Conservation (phyloP, 78 protist genomes). For the Dictyostelium intermedium region DNA sequence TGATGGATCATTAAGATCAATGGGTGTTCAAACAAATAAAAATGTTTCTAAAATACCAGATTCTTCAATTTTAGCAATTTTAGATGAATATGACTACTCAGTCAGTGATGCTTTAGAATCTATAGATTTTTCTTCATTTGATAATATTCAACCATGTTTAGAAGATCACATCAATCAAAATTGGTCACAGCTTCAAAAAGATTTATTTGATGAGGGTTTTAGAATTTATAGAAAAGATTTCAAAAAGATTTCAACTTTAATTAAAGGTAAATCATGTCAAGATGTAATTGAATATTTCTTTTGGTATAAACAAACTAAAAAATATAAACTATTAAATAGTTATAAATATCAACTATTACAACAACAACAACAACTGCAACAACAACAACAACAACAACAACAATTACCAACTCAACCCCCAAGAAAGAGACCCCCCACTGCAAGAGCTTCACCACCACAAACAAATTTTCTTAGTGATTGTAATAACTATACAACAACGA, state of each 20-base stretch:
- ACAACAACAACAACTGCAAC: neutral
- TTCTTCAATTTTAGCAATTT: neutral
- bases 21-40: neutral
- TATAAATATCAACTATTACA: neutral
- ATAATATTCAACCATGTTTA: slow-evolving; percentile 16
- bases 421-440: neutral
- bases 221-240: neutral
- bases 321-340: neutral
- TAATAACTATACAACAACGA: neutral
- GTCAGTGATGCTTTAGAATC: slow-evolving; percentile 5
- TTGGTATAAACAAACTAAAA: neutral
- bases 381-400: neutral
- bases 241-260: neutral
- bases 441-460: neutral
- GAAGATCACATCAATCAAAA: neutral
- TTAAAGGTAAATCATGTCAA: neutral
- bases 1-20: neutral
- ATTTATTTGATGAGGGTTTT: slow-evolving; percentile 1
- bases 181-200: neutral
- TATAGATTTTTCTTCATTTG: slow-evolving; percentile 30
- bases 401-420: neutral
- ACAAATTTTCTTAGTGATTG: neutral
- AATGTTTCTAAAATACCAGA: slow-evolving; percentile 24
- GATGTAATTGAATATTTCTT: slow-evolving; percentile 25
- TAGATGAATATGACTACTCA: slow-evolving; percentile 11